Percentiles rank a stretch among this genome's conserved stretches.
Evolutionary conservation across 805 yeast species (phyloP).

Genomic region (Candida parachauliodes): DNA sequence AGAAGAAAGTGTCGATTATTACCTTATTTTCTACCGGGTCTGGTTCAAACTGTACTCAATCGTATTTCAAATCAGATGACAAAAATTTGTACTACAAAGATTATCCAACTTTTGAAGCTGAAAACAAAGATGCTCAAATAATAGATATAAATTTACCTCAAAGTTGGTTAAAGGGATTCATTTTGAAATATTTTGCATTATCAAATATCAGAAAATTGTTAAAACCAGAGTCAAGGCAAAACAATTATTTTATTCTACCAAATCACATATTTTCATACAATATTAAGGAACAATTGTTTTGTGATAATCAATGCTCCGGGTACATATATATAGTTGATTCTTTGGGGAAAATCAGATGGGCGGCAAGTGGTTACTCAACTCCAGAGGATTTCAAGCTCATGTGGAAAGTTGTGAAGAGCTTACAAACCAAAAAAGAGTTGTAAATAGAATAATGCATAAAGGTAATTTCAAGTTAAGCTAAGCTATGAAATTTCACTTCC

Average conservation of each 20-base stretch:
- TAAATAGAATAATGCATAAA: neutral
- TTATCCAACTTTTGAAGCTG: constrained; percentile 33
- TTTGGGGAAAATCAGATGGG: constrained; percentile 81
- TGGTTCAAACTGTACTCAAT: constrained; percentile 64
- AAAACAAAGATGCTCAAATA: constrained; percentile 58
- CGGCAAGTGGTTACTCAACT: constrained; percentile 76
- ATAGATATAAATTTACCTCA: constrained; percentile 78
- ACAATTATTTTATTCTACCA: constrained; percentile 61
- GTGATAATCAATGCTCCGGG: constrained; percentile 79
- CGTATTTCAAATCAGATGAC: constrained; percentile 50
- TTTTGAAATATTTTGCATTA: constrained; percentile 49
- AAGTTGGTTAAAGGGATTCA: constrained; percentile 60
- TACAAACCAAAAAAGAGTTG: constrained; percentile 44
- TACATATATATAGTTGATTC: constrained; percentile 76
- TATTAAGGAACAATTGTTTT: constrained; percentile 53
- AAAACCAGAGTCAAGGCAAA: constrained; percentile 45
- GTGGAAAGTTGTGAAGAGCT: constrained; percentile 63
- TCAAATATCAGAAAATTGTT: constrained; percentile 40
- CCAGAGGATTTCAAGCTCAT: constrained; percentile 60
- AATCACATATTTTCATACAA: constrained; percentile 55
- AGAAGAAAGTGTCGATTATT: constrained; percentile 57
- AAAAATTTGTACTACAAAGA: constrained; percentile 38
- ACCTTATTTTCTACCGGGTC: constrained; percentile 64
- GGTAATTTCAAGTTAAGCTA: too few species aligned
- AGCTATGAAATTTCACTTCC: too few species aligned